Percentiles rank a stretch among this genome's conserved stretches.
Evolutionary conservation across 495 filamentous ascomycete species (phyloP).

Genomic region (Hypoxylon fragiforme): DNA sequence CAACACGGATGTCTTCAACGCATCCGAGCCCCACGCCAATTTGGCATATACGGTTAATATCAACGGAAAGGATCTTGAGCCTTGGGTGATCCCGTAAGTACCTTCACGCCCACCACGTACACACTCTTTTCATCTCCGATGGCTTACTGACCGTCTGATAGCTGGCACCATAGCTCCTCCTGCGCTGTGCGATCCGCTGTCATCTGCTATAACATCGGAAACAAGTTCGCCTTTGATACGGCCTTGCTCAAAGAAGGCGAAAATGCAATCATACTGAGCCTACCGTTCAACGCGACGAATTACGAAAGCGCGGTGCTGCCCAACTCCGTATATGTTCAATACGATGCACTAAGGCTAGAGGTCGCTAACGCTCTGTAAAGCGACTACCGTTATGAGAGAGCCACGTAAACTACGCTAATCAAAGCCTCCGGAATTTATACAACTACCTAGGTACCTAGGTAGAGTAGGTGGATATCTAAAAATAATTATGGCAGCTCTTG

Average conservation of each 20-base stretch:
- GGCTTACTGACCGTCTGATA: conserved; percentile 21
- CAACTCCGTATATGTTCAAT: conserved; percentile 57
- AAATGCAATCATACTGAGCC: conserved; percentile 54
- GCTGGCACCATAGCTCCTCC: conserved; percentile 49
- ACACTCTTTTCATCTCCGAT: too few species aligned
- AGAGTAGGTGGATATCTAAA: background rate
- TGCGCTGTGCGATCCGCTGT: conserved; percentile 59
- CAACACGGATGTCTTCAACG: conserved; percentile 58
- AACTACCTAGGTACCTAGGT: too few species aligned
- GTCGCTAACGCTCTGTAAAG: conserved; percentile 34
- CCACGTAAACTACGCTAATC: conserved; percentile 19
- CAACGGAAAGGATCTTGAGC: conserved; percentile 47
- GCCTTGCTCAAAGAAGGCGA: conserved; percentile 47
- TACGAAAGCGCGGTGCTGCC: conserved; percentile 58
- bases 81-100: conserved; percentile 53
- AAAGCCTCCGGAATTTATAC: background rate
- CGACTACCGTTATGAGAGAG: conserved; percentile 14
- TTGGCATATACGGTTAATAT: conserved; percentile 47
- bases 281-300: conserved; percentile 58
- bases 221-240: conserved; percentile 54
- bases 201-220: conserved; percentile 59
- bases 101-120: too few species aligned
- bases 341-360: conserved; percentile 60
- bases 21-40: conserved; percentile 50
- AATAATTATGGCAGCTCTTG: background rate